Evolutionary conservation across 345 rosid genomes (phyloP).

Genomic region (Sonneratia caseolaris): DNA sequence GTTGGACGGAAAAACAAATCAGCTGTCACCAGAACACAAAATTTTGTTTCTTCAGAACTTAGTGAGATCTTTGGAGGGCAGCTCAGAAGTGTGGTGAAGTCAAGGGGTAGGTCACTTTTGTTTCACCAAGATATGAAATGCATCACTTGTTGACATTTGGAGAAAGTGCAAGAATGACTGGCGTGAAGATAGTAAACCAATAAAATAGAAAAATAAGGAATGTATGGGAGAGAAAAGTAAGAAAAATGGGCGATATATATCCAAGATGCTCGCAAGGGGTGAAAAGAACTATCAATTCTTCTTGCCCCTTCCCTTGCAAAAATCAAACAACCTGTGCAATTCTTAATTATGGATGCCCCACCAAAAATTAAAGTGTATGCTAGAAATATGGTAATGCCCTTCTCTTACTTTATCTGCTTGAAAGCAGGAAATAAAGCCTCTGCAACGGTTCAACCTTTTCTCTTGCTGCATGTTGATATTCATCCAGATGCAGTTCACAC

Average conservation of each 20-base stretch:
- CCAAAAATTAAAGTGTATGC: neutral
- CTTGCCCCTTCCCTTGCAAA: too few species aligned
- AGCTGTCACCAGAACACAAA: constrained; percentile 83
- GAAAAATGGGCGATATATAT: too few species aligned
- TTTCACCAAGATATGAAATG: neutral
- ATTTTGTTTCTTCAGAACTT: constrained; percentile 60
- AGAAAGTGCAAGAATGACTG: neutral
- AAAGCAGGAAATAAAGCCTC: constrained; percentile 64
- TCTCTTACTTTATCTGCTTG: constrained; percentile 4
- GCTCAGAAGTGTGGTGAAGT: constrained; percentile 71
- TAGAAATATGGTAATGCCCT: neutral
- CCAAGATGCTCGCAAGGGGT: too few species aligned
- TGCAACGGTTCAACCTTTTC: constrained; percentile 79
- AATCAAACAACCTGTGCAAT: too few species aligned
- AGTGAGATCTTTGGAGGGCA: constrained; percentile 87
- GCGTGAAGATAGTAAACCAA: neutral
- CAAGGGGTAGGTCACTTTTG: constrained; percentile 35
- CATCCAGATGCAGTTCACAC: constrained; percentile 55
- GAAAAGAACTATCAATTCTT: too few species aligned
- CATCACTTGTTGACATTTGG: neutral
- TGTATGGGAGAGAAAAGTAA: neutral
- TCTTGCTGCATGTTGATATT: constrained; percentile 85
- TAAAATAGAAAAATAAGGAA: neutral
- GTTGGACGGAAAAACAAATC: constrained; percentile 91
- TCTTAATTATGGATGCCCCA: too few species aligned